phyloP scores from a whole-genome alignment of 768 basidiomycete species.

The Tricholoma flavovirens region DNA sequence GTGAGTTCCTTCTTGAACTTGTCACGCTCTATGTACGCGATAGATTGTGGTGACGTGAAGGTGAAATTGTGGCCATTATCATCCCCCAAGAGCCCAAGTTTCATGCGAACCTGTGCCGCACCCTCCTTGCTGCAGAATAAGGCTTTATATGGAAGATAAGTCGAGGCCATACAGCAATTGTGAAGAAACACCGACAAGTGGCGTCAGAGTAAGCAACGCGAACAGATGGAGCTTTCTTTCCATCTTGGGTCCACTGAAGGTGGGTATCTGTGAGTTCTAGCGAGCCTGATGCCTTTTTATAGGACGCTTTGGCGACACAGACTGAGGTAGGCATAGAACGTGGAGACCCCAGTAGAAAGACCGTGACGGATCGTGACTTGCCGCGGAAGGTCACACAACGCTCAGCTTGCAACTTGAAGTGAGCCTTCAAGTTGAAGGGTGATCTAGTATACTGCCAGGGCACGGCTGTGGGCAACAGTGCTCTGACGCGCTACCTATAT shows the following conservation, averaged over 20 bases:
- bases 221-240: constrained; percentile 58
- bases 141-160: constrained; percentile 36
- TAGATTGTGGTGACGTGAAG: constrained; percentile 60
- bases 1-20: constrained; percentile 78
- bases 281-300: constrained; percentile 75
- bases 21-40: constrained; percentile 70
- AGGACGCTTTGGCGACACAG: constrained; percentile 72
- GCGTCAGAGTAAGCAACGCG: constrained; percentile 56
- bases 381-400: no score
- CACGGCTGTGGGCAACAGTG: background rate
- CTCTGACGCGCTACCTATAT: background rate
- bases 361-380: no score
- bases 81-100: constrained; percentile 62
- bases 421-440: no score
- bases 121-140: constrained; percentile 85
- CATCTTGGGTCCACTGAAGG: constrained; percentile 78
- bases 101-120: constrained; percentile 72
- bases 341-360: no score
- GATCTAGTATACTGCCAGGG: background rate
- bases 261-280: constrained; percentile 69
- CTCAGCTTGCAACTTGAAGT: no score
- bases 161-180: constrained; percentile 9
- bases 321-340: constrained; percentile 56
- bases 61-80: constrained; percentile 80
- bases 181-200: constrained; percentile 44